Evolutionary conservation across 2,329 filamentous ascomycete species (phyloP).

Genomic region (Venturia asperata): DNA sequence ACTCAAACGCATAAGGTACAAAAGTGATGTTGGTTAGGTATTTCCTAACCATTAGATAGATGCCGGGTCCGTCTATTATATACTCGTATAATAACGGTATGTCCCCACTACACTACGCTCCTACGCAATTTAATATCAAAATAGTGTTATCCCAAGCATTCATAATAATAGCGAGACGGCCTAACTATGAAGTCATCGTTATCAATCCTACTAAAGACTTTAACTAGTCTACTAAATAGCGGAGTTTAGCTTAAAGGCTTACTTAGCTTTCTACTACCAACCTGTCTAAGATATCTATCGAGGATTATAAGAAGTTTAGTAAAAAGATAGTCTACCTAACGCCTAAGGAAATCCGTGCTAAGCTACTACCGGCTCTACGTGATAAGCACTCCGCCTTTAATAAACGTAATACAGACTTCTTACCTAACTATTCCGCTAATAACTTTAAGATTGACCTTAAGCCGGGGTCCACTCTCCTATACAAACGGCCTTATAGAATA

Average conservation of each 20-base stretch:
- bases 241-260: background rate
- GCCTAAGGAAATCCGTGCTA: background rate
- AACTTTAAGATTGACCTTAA: slow-evolving; percentile 2
- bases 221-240: background rate
- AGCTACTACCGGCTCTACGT: background rate
- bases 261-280: background rate
- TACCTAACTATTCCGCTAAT: background rate
- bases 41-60: too few species aligned
- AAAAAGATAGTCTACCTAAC: background rate
- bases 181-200: background rate
- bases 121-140: background rate
- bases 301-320: background rate
- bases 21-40: too few species aligned
- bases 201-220: background rate
- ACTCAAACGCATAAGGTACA: too few species aligned
- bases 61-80: too few species aligned
- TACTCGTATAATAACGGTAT: too few species aligned
- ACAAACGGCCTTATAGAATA: background rate
- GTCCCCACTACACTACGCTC: too few species aligned
- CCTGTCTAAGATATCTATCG: background rate
- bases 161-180: background rate
- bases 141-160: background rate
- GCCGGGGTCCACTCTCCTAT: background rate
- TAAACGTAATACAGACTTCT: too few species aligned
- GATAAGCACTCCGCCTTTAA: background rate